These are phyloP conservation scores for Salix exigua DNA, from an alignment of 345 rosid species.

Conservation along the genomic window DNA sequence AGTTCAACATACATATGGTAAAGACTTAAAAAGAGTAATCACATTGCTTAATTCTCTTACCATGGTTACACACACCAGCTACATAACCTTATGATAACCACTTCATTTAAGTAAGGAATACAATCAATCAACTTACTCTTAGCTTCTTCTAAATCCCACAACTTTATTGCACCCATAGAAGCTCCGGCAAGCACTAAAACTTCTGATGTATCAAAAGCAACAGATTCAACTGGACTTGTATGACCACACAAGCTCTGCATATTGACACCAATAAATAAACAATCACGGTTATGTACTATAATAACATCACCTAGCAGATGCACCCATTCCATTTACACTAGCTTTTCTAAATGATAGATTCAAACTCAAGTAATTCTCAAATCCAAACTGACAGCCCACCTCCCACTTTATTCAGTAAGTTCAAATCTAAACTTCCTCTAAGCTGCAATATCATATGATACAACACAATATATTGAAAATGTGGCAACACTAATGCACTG, in stretches of 20 bases:
- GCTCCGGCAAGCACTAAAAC: slow-evolving; percentile 69
- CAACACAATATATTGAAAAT: too few species aligned
- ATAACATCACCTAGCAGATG: not conserved
- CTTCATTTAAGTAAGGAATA: not conserved
- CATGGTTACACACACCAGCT: not conserved
- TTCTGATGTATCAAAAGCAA: slow-evolving; percentile 60
- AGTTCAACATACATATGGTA: not conserved
- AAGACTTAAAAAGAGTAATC: not conserved
- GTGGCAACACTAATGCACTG: too few species aligned
- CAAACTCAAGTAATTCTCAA: too few species aligned
- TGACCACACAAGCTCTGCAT: slow-evolving; percentile 70
- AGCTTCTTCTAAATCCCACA: slow-evolving; percentile 81
- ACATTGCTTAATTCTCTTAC: not conserved
- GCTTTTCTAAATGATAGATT: too few species aligned
- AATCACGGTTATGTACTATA: not conserved
- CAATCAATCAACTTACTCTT: slow-evolving; percentile 51
- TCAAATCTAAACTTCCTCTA: too few species aligned
- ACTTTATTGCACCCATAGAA: slow-evolving; percentile 65
- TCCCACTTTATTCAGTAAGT: too few species aligned
- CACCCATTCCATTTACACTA: not conserved
- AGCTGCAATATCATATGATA: too few species aligned
- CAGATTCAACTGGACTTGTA: slow-evolving; percentile 59
- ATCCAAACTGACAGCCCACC: too few species aligned
- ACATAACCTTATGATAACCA: not conserved
- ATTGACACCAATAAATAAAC: slow-evolving; percentile 6